These are phyloP conservation scores for Paraphoma sp. DNA, from an alignment of 2,329 filamentous ascomycete genomes.

Conservation along the genomic window DNA sequence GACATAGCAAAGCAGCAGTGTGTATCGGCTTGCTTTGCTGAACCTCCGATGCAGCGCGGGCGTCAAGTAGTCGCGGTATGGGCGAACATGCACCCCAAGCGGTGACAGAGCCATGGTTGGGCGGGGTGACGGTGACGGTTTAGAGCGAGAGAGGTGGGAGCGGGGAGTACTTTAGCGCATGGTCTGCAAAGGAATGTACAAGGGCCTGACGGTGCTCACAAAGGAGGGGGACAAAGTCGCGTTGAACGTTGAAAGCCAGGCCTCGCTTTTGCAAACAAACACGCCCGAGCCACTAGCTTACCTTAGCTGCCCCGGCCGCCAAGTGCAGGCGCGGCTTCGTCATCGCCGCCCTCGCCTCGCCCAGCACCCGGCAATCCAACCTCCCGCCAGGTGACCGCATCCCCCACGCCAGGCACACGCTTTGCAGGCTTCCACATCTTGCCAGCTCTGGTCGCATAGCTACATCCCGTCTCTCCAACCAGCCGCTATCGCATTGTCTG, in stretches of 20 bases:
- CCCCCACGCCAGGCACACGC: background rate
- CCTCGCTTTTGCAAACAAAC: slow-evolving; percentile 30
- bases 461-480: background rate
- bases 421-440: background rate
- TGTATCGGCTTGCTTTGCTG: slow-evolving; percentile 73
- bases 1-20: slow-evolving; percentile 74
- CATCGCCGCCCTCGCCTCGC: background rate
- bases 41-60: slow-evolving; percentile 88
- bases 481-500: background rate
- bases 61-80: slow-evolving; percentile 90
- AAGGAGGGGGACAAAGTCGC: slow-evolving; percentile 10
- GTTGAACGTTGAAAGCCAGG: background rate
- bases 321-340: background rate
- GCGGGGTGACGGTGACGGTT: slow-evolving; percentile 2
- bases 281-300: slow-evolving; percentile 20
- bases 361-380: slow-evolving; percentile 10
- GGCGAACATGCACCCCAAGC: slow-evolving; percentile 57
- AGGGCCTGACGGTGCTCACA: slow-evolving; percentile 2
- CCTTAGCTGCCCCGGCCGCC: slow-evolving; percentile 17
- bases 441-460: slow-evolving; percentile 8
- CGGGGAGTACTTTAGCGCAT: background rate
- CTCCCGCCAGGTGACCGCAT: background rate
- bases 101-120: slow-evolving; percentile 33
- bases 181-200: slow-evolving; percentile 8
- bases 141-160: slow-evolving; percentile 24